phyloP scores from a whole-genome alignment of 78 protist genomes.

The Protostelium mycophagum region DNA sequence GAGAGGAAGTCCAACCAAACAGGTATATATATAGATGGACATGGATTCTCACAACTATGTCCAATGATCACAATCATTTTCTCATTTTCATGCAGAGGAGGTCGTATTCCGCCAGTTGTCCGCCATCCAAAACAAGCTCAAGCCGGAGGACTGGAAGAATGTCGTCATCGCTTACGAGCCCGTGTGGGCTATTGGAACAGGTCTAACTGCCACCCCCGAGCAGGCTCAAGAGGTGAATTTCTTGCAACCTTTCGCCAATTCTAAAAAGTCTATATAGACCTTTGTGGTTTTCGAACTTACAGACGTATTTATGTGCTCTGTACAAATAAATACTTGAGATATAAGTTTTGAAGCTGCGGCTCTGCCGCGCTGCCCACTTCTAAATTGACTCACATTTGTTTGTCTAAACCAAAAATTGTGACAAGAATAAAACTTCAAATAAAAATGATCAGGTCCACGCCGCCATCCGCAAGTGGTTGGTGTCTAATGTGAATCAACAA shows the following conservation, averaged over 20 bases:
- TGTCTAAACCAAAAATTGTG: conserved; percentile 1
- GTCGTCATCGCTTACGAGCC: conserved; percentile 97
- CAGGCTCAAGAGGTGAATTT: conserved; percentile 86
- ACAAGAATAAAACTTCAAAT: conserved; percentile 39
- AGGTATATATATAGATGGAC: no score
- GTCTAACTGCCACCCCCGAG: conserved; percentile 93
- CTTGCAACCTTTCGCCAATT: not conserved
- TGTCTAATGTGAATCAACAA: conserved; percentile 25
- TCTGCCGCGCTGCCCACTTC: no score
- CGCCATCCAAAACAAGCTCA: conserved; percentile 14
- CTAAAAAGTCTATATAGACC: not conserved
- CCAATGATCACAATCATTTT: not conserved
- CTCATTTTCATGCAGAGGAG: conserved; percentile 14
- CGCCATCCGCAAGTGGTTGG: conserved; percentile 71
- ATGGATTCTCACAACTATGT: not conserved
- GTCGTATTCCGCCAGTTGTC: conserved; percentile 70
- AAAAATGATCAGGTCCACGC: no score
- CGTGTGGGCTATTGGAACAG: conserved; percentile 99
- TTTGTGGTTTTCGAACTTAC: no score
- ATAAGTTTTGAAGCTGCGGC: no score
- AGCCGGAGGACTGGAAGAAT: conserved; percentile 61
- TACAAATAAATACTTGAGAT: no score
- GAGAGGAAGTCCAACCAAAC: conserved; percentile 86
- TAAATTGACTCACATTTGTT: not conserved
- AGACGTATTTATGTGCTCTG: no score